Percentiles rank a stretch among this genome's conserved stretches.
Evolutionary conservation across 148 eudicot genomes (phyloP).

Genomic region (Cornus controversa): DNA sequence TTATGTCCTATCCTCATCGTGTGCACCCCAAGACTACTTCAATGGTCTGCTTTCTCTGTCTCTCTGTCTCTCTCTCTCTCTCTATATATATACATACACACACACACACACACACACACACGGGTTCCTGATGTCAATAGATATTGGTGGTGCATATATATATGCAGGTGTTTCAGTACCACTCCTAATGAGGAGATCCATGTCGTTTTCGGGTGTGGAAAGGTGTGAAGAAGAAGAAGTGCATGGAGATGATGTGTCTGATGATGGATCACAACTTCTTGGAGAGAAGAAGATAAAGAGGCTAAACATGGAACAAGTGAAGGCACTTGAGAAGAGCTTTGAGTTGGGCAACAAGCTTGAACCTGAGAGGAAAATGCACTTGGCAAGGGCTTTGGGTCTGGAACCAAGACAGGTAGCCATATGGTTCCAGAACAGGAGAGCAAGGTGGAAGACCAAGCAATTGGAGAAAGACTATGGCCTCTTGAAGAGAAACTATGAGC

Average conservation of each 20-base stretch:
- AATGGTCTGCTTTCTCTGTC: no score
- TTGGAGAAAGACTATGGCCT: conserved; percentile 69
- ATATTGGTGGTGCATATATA: not conserved
- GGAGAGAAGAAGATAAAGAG: conserved; percentile 88
- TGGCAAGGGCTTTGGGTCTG: conserved; percentile 67
- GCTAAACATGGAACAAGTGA: conserved; percentile 73
- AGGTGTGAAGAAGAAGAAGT: conserved; percentile 33
- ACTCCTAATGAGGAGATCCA: conserved; percentile 55
- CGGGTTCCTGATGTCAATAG: not conserved
- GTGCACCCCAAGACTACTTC: no score
- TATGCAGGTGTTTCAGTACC: conserved; percentile 29
- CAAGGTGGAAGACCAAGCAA: conserved; percentile 86
- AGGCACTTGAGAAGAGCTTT: conserved; percentile 75
- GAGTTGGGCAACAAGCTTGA: conserved; percentile 74
- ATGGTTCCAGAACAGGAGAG: conserved; percentile 87
- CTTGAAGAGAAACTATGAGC: conserved; percentile 66
- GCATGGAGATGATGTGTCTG: conserved; percentile 41
- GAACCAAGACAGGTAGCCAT: conserved; percentile 80
- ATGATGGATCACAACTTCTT: conserved; percentile 57
- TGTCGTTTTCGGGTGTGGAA: conserved; percentile 44
- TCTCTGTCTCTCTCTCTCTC: conserved; percentile 1
- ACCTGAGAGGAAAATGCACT: conserved; percentile 69
- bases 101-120: no score
- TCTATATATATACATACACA: not conserved
- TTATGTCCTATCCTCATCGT: no score